These are phyloP conservation scores for Boletus tomentosulus DNA, from an alignment of 768 basidiomycete genomes.

Conservation along the genomic window DNA sequence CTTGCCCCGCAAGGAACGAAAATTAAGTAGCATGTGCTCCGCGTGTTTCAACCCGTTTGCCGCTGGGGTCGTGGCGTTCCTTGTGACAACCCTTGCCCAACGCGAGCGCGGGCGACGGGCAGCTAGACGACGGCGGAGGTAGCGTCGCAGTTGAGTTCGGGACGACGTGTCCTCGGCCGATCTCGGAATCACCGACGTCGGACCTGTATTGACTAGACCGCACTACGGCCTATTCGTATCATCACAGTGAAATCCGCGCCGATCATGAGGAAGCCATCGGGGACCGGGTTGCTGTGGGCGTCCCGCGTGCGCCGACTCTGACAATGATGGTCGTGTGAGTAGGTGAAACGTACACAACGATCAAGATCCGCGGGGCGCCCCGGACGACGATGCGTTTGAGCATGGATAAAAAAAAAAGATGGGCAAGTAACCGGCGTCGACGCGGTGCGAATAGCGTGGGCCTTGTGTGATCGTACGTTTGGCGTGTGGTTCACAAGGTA, in stretches of 20 bases:
- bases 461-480: too few relatives aligned
- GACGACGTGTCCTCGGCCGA: background rate
- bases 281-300: background rate
- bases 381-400: too few relatives aligned
- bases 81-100: too few relatives aligned
- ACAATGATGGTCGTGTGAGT: too few relatives aligned
- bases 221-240: background rate
- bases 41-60: background rate
- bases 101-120: too few relatives aligned
- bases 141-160: constrained; percentile 1
- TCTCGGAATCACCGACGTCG: background rate
- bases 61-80: background rate
- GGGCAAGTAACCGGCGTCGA: too few relatives aligned
- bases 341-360: background rate
- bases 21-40: background rate
- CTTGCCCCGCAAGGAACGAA: background rate
- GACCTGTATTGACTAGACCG: background rate
- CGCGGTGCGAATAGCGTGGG: too few relatives aligned
- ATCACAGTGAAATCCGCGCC: background rate
- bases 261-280: background rate
- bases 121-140: background rate
- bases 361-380: background rate
- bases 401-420: too few relatives aligned
- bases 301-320: background rate
- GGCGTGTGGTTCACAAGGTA: too few relatives aligned